Conservation (phyloP, 306 rosid species). For the Lotus japonicus region DNA sequence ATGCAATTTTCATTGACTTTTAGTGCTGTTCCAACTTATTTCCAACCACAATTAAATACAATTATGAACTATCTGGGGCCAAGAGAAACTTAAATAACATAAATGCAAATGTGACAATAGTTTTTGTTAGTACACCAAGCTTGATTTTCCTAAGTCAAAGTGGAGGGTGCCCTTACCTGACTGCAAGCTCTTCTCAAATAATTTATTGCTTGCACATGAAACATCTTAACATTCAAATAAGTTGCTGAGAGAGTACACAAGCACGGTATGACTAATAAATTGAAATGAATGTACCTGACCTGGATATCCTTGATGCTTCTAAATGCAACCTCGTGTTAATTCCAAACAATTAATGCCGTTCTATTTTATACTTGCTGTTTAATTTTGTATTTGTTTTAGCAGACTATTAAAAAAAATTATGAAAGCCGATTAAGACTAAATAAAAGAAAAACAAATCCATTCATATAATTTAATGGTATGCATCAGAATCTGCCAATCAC, state of each 20-base stretch:
- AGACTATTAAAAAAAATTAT: background rate
- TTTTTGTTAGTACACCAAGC: constrained; percentile 18
- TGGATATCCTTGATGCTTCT: background rate
- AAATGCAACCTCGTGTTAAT: background rate
- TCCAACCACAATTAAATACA: background rate
- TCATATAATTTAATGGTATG: too few species aligned
- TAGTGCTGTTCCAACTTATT: background rate
- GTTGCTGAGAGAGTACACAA: background rate
- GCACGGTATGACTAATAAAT: background rate
- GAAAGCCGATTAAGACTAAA: too few species aligned
- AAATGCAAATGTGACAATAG: background rate
- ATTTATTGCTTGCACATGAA: background rate
- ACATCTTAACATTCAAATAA: constrained; percentile 22
- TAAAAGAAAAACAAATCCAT: too few species aligned
- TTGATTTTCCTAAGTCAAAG: constrained; percentile 26
- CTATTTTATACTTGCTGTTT: too few species aligned
- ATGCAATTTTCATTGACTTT: constrained; percentile 23
- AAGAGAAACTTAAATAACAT: background rate
- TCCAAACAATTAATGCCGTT: background rate
- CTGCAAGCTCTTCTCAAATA: background rate
- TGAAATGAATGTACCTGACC: background rate
- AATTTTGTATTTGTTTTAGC: background rate
- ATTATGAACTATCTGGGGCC: background rate
- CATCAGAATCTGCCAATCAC: too few species aligned
- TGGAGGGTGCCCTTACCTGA: background rate